Evolutionary conservation across 23 red algal genomes (phyloP).

Genomic region (Chondrus crispus): DNA sequence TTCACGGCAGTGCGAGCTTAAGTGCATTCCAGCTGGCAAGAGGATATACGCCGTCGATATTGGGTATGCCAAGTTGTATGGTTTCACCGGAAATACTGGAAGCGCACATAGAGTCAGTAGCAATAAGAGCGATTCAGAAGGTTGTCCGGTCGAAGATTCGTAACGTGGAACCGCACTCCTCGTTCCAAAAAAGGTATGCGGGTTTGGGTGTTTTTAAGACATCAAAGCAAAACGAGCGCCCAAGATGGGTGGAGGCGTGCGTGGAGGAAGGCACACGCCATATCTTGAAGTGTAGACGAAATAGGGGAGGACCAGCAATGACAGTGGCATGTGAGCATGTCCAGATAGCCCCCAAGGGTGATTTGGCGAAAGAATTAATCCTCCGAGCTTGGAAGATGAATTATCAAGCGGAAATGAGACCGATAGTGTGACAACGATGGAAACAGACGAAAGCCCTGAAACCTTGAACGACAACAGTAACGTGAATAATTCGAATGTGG

Average conservation of each 20-base stretch:
- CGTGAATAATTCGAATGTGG: too few species aligned
- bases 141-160: neutral
- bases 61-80: neutral
- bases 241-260: neutral
- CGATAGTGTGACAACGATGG: neutral
- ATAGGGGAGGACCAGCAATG: neutral
- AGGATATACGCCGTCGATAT: slow-evolving; percentile 12
- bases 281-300: neutral
- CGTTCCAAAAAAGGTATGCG: neutral
- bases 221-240: neutral
- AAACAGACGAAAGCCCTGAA: neutral
- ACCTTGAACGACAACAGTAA: too few species aligned
- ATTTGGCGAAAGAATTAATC: neutral
- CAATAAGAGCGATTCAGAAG: neutral
- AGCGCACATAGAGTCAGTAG: neutral
- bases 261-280: neutral
- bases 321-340: slow-evolving; percentile 10
- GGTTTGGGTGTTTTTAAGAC: neutral
- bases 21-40: slow-evolving; percentile 1
- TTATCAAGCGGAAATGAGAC: neutral
- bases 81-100: slow-evolving; percentile 9
- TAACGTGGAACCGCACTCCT: neutral
- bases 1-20: neutral
- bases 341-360: neutral
- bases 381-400: neutral